A percentile compares a stretch with the other conserved stretches of the same genome.
These are phyloP conservation scores for Tuctoria greenei DNA, from an alignment of 176 grass and related monocot species.

Conservation along the genomic window DNA sequence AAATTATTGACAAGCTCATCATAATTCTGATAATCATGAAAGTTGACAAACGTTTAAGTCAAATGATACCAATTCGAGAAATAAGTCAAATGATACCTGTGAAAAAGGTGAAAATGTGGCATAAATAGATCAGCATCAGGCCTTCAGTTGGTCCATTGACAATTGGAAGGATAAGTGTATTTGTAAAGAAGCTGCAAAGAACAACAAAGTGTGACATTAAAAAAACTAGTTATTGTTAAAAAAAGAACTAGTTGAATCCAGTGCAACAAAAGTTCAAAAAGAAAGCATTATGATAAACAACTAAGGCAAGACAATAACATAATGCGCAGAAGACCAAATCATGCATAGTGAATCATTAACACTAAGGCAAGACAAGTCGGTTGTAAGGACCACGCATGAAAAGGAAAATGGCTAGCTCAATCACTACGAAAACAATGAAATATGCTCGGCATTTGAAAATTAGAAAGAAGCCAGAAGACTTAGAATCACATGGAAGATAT, in stretches of 20 bases:
- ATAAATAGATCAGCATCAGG: conserved; percentile 95
- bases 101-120: conserved; percentile 88
- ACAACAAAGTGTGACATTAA: conserved; percentile 21
- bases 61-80: conserved; percentile 52
- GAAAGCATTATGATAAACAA: conserved; percentile 3
- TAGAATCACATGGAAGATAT: conserved; percentile 2
- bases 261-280: conserved; percentile 1
- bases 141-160: conserved; percentile 97
- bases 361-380: background rate
- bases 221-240: background rate
- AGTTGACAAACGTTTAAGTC: conserved; percentile 2
- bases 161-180: conserved; percentile 93
- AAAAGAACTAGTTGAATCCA: background rate
- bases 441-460: background rate
- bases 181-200: conserved; percentile 85
- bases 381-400: background rate
- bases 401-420: background rate
- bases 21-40: background rate
- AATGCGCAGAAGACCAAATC: background rate
- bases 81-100: conserved; percentile 76
- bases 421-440: conserved; percentile 9
- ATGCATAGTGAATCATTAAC: conserved; percentile 18
- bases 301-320: no score
- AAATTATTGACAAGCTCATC: background rate
- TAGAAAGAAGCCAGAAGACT: conserved; percentile 26